Evolutionary conservation across 148 eudicot species (phyloP).

Genomic region (Tetragonia tetragonoides): DNA sequence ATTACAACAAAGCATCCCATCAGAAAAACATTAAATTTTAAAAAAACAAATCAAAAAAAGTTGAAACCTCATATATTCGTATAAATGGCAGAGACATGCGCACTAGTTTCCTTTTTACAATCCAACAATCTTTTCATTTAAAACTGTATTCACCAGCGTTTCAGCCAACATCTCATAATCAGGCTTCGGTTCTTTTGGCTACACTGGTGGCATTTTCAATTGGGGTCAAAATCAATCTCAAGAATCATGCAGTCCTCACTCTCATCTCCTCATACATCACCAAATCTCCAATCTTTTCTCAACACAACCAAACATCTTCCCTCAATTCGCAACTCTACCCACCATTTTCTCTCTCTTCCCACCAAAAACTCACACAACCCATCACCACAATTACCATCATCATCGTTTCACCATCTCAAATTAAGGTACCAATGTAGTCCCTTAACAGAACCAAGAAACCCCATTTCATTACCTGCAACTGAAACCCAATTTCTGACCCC

Average conservation of each 20-base stretch:
- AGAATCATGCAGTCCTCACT: conserved; percentile 27
- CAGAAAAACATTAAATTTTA: no score
- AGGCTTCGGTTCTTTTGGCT: no score
- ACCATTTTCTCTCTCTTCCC: conserved; percentile 9
- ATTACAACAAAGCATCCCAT: no score
- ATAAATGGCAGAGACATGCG: no score
- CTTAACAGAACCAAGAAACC: conserved; percentile 5
- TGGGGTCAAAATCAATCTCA: no score
- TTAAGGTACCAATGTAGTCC: conserved; percentile 10
- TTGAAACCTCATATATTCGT: no score
- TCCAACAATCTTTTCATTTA: no score
- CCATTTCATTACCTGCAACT: conserved; percentile 12
- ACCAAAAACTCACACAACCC: background rate
- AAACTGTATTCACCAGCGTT: no score
- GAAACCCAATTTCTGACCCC: conserved; percentile 8
- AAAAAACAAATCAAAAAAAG: no score
- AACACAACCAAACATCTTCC: background rate
- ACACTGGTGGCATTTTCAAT: no score
- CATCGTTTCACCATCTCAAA: conserved; percentile 10
- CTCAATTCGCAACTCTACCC: background rate
- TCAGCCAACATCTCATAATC: no score
- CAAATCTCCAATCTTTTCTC: conserved; percentile 17
- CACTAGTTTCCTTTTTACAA: no score
- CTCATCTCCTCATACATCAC: conserved; percentile 11
- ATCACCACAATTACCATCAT: background rate